These are phyloP conservation scores for Cyclospora cayetanensis DNA, from an alignment of 169 alveolate species.

Conservation along the genomic window DNA sequence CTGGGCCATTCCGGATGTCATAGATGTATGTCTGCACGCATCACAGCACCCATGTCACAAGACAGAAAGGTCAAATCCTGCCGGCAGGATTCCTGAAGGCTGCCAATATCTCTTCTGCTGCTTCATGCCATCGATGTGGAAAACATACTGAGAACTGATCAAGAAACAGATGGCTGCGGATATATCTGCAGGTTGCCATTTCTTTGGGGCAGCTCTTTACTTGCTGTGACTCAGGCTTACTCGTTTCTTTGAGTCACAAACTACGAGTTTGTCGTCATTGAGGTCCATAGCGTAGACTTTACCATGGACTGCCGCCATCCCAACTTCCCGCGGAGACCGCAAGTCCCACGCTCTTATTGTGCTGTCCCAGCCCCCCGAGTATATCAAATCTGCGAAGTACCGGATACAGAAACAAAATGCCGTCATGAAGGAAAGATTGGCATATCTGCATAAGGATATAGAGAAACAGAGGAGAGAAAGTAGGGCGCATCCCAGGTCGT, in stretches of 20 bases:
- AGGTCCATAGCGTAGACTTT: slow-evolving; percentile 71
- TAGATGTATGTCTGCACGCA: slow-evolving; percentile 68
- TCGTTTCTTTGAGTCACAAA: slow-evolving; percentile 71
- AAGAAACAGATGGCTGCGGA: no score
- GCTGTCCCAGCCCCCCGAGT: slow-evolving; percentile 74
- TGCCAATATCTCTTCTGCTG: no score
- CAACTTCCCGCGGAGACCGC: slow-evolving; percentile 63
- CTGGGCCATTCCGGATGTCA: slow-evolving; percentile 70
- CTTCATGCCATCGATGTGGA: no score
- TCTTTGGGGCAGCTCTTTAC: no score
- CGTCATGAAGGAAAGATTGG: neutral
- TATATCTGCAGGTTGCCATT: no score
- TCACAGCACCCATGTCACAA: neutral
- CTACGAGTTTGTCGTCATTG: slow-evolving; percentile 58
- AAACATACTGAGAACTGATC: no score
- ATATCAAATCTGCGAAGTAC: slow-evolving; percentile 55
- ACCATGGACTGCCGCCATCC: slow-evolving; percentile 62
- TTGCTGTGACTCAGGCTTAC: neutral
- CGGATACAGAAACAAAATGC: neutral
- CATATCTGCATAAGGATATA: neutral
- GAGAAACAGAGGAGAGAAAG: neutral
- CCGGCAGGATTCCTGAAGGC: no score
- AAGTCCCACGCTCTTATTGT: slow-evolving; percentile 70
- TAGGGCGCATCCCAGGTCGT: no score
- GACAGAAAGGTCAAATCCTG: no score